phyloP scores from a whole-genome alignment of 257 asterid genomes.

The Verbascum thapsus region DNA sequence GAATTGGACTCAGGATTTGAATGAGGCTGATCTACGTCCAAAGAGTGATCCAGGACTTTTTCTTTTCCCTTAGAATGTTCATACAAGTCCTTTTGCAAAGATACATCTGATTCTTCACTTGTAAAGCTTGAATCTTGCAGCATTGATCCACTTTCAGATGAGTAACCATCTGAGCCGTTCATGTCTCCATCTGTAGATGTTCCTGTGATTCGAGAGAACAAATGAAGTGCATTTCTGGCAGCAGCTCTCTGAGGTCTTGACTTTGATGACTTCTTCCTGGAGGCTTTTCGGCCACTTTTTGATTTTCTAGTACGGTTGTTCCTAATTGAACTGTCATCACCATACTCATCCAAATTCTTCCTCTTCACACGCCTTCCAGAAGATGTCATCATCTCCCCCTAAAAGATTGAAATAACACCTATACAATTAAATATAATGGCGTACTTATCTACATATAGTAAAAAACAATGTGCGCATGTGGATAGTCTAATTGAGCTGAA shows the following conservation, averaged over 20 bases:
- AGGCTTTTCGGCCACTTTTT: constrained; percentile 56
- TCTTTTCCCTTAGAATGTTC: constrained; percentile 76
- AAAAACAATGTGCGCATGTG: too few relatives aligned
- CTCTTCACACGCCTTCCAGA: constrained; percentile 96
- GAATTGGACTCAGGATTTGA: constrained; percentile 46
- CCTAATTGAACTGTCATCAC: constrained; percentile 49
- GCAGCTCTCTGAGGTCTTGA: constrained; percentile 98
- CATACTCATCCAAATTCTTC: constrained; percentile 73
- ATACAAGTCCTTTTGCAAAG: constrained; percentile 50
- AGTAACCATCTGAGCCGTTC: constrained; percentile 55
- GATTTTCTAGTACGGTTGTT: constrained; percentile 56
- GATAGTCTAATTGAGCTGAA: too few relatives aligned
- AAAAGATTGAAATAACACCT: constrained; percentile 27
- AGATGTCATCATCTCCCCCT: constrained; percentile 85
- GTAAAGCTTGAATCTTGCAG: constrained; percentile 63
- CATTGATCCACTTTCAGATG: constrained; percentile 72
- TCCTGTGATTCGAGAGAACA: constrained; percentile 86
- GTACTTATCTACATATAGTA: background rate
- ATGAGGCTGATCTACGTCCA: constrained; percentile 44
- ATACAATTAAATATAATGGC: constrained; percentile 9
- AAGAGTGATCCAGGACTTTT: constrained; percentile 50
- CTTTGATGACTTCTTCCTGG: constrained; percentile 59
- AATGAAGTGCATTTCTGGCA: constrained; percentile 93
- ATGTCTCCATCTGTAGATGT: constrained; percentile 72
- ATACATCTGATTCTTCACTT: constrained; percentile 79